Conservation (phyloP, 257 asterid species). For the Jaltomata sinuosa region DNA sequence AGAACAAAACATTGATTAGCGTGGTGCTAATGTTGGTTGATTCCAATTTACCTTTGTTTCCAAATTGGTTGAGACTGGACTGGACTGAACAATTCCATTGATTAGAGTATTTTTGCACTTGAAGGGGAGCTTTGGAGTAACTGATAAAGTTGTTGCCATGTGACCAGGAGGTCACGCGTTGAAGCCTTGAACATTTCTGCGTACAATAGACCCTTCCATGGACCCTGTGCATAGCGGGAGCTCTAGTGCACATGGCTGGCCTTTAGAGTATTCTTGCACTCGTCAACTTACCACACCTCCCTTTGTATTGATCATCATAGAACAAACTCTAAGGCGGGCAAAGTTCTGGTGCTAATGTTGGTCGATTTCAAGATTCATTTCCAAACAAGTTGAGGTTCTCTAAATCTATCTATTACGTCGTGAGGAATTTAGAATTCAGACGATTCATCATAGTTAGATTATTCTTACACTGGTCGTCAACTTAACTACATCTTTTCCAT, state of each 20-base stretch:
- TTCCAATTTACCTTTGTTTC: background rate
- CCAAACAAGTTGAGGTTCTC: background rate
- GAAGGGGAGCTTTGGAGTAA: too few relatives aligned
- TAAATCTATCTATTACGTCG: background rate
- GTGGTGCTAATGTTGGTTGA: background rate
- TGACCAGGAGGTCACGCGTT: too few relatives aligned
- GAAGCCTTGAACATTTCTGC: too few relatives aligned
- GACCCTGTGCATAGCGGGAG: too few relatives aligned
- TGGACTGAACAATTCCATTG: too few relatives aligned
- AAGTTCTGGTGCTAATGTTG: background rate
- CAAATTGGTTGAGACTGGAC: background rate
- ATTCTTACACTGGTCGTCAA: background rate
- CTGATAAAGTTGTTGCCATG: too few relatives aligned
- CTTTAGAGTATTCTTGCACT: background rate
- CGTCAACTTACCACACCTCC: background rate
- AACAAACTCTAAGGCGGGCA: background rate
- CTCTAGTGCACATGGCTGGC: too few relatives aligned
- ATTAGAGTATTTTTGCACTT: too few relatives aligned
- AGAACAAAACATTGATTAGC: background rate
- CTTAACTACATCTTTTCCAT: background rate
- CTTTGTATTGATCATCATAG: background rate
- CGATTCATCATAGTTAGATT: background rate
- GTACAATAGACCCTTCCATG: too few relatives aligned
- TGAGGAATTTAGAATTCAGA: background rate
- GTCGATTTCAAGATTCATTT: too few relatives aligned